phyloP scores from a whole-genome alignment of 129 eudicot species.

The Lactuca saligna region DNA sequence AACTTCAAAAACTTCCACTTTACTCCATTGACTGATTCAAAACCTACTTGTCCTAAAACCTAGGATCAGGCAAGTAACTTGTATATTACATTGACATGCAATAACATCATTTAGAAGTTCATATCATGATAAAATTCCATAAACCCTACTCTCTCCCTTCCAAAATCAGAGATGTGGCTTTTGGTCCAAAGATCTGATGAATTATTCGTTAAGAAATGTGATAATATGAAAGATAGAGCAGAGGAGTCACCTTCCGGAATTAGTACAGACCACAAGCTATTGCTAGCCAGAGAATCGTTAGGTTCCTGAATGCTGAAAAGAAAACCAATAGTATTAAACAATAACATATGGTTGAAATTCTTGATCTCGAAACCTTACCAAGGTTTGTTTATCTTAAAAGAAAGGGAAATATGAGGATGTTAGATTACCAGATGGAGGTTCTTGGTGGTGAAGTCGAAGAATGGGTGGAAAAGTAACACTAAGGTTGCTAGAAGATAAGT shows the following conservation, averaged over 20 bases:
- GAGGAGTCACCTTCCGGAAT: constrained; percentile 37
- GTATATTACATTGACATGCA: not conserved
- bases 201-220: not conserved
- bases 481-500: too few species aligned
- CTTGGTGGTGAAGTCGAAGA: too few species aligned
- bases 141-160: not conserved
- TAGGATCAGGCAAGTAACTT: constrained; percentile 26
- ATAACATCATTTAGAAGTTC: constrained; percentile 4
- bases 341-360: not conserved
- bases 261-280: constrained; percentile 34
- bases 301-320: constrained; percentile 29
- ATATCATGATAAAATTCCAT: not conserved
- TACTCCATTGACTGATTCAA: constrained; percentile 23
- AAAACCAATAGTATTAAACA: not conserved
- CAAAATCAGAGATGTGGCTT: constrained; percentile 6
- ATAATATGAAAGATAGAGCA: not conserved
- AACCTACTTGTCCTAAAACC: constrained; percentile 62
- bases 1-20: constrained; percentile 66
- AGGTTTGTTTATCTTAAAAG: too few species aligned
- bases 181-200: not conserved
- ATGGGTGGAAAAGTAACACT: too few species aligned
- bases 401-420: too few species aligned
- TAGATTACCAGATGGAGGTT: too few species aligned
- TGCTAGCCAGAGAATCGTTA: constrained; percentile 22
- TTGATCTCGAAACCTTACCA: constrained; percentile 17